Evolutionary conservation across 2,329 filamentous ascomycete species (phyloP).

Genomic region (Alternaria panax): DNA sequence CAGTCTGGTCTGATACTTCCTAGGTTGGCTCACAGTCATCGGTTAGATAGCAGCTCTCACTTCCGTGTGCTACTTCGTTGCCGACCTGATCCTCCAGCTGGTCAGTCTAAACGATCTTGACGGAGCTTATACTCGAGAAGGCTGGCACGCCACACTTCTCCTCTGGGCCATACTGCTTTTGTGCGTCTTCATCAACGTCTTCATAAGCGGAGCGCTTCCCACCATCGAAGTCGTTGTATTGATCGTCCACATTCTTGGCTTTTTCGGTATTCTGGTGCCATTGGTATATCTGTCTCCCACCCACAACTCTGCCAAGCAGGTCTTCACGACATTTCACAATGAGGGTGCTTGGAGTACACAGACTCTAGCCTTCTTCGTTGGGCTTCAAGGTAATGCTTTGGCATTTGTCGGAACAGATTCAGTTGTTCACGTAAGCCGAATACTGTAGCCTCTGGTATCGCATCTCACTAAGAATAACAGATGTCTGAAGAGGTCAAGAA

Average conservation of each 20-base stretch:
- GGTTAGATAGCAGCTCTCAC: constrained; percentile 54
- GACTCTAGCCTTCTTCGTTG: constrained; percentile 56
- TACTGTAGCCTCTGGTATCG: too few species aligned
- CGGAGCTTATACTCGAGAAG: constrained; percentile 44
- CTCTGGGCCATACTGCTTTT: constrained; percentile 55
- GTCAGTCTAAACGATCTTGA: constrained; percentile 52
- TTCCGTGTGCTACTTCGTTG: constrained; percentile 46
- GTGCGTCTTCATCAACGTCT: constrained; percentile 56
- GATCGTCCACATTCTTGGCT: constrained; percentile 60
- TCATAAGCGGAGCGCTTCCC: constrained; percentile 57
- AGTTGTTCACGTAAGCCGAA: constrained; percentile 46
- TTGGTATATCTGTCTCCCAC: constrained; percentile 48
- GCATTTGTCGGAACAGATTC: constrained; percentile 50
- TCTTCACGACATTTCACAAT: constrained; percentile 60
- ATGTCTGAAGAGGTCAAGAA: constrained; percentile 52
- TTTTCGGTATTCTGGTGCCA: constrained; percentile 60
- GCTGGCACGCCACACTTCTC: constrained; percentile 61
- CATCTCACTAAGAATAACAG: constrained; percentile 24
- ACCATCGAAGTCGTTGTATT: constrained; percentile 59
- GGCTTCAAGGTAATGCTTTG: constrained; percentile 50
- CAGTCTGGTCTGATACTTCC: constrained; percentile 12
- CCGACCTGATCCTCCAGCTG: constrained; percentile 44
- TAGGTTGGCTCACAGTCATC: constrained; percentile 56
- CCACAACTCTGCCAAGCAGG: constrained; percentile 46
- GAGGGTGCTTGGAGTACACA: constrained; percentile 54